These are phyloP conservation scores for Chrysoporthe cubensis DNA, from an alignment of 2,329 filamentous ascomycete genomes.

Conservation along the genomic window DNA sequence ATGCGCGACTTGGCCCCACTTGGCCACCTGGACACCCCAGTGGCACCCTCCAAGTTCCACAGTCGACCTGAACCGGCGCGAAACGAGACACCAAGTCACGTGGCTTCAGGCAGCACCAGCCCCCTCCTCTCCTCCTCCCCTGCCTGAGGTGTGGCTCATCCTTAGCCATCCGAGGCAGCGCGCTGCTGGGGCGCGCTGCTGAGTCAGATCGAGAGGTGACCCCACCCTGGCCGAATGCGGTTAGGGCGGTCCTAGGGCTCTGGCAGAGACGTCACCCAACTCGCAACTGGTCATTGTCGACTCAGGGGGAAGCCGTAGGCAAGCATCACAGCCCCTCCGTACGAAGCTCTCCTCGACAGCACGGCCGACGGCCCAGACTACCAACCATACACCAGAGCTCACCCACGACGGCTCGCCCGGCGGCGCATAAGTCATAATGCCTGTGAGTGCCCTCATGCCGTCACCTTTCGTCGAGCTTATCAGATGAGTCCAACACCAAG, in stretches of 20 bases:
- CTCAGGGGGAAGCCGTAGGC: constrained; percentile 11
- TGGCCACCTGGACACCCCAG: not conserved
- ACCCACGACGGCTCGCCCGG: constrained; percentile 31
- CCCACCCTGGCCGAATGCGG: not conserved
- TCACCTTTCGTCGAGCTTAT: not conserved
- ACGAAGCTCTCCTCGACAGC: constrained; percentile 1
- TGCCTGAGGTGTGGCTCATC: constrained; percentile 18
- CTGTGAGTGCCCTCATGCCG: constrained; percentile 25
- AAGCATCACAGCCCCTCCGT: constrained; percentile 11
- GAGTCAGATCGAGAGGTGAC: constrained; percentile 2
- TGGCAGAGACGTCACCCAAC: constrained; percentile 10
- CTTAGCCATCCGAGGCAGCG: not conserved
- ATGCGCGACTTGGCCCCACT: not conserved
- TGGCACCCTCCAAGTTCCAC: not conserved
- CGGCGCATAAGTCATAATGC: constrained; percentile 30
- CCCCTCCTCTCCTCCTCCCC: constrained; percentile 4
- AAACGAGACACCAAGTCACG: constrained; percentile 26
- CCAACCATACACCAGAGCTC: not conserved
- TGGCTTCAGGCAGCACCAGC: constrained; percentile 25
- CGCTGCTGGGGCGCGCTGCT: not conserved
- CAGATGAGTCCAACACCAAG: not conserved
- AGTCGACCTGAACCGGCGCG: not conserved
- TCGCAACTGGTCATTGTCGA: constrained; percentile 2
- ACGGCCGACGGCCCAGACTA: not conserved
- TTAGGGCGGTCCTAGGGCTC: not conserved